phyloP scores from a whole-genome alignment of 768 basidiomycete genomes.

The Trametes cingulata region DNA sequence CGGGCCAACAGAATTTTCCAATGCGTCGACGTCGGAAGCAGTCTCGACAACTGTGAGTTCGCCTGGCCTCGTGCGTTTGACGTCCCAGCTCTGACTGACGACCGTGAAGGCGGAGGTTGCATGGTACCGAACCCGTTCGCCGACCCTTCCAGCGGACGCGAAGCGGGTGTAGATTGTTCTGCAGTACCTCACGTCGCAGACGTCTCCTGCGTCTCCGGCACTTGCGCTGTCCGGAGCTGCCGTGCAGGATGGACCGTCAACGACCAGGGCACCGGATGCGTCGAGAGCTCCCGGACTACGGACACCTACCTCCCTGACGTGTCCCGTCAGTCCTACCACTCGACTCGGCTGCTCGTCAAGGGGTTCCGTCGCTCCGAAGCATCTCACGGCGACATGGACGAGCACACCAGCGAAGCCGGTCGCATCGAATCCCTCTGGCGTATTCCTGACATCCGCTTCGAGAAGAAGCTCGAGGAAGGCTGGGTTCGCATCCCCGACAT shows the following conservation, averaged over 20 bases:
- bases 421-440: background rate
- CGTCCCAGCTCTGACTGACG: background rate
- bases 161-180: conserved; percentile 35
- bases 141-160: conserved; percentile 19
- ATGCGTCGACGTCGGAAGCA: conserved; percentile 32
- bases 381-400: too few relatives aligned
- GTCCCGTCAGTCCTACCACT: too few relatives aligned
- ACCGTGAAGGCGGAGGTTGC: conserved; percentile 38
- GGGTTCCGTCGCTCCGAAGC: too few relatives aligned
- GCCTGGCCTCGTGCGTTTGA: background rate
- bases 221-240: conserved; percentile 34
- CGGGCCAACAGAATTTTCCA: conserved; percentile 29
- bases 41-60: conserved; percentile 35
- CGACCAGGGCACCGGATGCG: conserved; percentile 19
- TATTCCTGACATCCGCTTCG: background rate
- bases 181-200: conserved; percentile 31
- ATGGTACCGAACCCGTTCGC: conserved; percentile 22
- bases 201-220: conserved; percentile 31
- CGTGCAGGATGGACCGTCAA: conserved; percentile 23
- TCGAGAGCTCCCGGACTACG: background rate
- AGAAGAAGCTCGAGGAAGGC: background rate
- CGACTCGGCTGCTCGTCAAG: too few relatives aligned
- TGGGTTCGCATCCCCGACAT: background rate
- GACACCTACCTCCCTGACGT: too few relatives aligned
- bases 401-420: background rate